Percentiles rank a stretch among this genome's conserved stretches.
Evolutionary conservation across 2,329 filamentous ascomycete genomes (phyloP).

Genomic region (Sporothrix brunneoviolacea): DNA sequence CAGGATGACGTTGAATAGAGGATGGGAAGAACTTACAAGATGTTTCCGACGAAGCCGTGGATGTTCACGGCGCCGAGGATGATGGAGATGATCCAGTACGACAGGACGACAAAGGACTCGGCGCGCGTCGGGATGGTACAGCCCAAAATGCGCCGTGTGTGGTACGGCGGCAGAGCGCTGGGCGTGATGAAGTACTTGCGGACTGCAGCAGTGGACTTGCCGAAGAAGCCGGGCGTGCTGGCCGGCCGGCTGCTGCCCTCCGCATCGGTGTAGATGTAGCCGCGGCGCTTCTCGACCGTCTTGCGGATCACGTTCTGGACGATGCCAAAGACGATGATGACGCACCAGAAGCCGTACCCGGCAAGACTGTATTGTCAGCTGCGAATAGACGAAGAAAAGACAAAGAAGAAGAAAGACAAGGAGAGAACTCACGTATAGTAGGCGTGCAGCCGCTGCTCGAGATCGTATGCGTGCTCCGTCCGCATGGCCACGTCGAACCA

Average conservation of each 20-base stretch:
- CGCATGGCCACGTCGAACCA: background rate
- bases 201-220: background rate
- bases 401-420: background rate
- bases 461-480: constrained; percentile 1
- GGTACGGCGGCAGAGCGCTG: constrained; percentile 14
- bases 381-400: background rate
- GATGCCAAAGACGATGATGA: constrained; percentile 15
- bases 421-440: constrained; percentile 11
- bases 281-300: constrained; percentile 7
- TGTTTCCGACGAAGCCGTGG: background rate
- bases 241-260: background rate
- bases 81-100: constrained; percentile 18
- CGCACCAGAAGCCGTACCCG: constrained; percentile 16
- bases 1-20: too few species aligned
- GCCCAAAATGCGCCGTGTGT: constrained; percentile 15
- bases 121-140: constrained; percentile 19
- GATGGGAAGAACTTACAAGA: constrained; percentile 13
- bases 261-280: constrained; percentile 11
- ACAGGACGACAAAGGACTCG: constrained; percentile 15
- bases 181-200: constrained; percentile 16
- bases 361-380: too few species aligned
- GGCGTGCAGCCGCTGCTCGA: background rate
- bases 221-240: background rate
- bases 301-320: constrained; percentile 10
- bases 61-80: constrained; percentile 4